Evolutionary conservation across 371 early-diverging fungal genomes (phyloP), one percentile per base, ranked within the genome.

Genomic region (Cokeromyces recurvatus): DNA sequence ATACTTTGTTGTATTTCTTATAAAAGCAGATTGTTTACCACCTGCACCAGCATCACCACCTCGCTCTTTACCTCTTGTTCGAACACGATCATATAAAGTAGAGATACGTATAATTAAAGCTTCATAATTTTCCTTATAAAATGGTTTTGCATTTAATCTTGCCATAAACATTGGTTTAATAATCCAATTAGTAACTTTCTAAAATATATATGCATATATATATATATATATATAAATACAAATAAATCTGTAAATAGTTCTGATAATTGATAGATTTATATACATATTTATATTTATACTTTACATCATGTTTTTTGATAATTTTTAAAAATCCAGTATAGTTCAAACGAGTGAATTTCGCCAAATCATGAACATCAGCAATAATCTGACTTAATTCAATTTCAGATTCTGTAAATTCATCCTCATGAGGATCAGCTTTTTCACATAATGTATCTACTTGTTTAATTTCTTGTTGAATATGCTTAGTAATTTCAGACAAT

Each of bases 301-400:
- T 66, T 78, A 78, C 82, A 74, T 97, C 97, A 62, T 95, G 94
- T 71, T 96, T 95, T 67, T 94, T 95, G 59, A 96, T 78, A 44
- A 95, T 90, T 74, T 93, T 95, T 49, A 94, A 71, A 57, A 96
- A 94, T 5, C 92, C 98, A 22, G 93, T 85, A 59, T 91, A 92
- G 76, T 97, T 97, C 46, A 97, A 72, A 4, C 95, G 82, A 10
- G 90, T 85, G 65, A 88, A 96, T 68, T 90, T 91, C 25, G 92
- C 85, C 22, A 95, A 78, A 53, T 91, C 90, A 59, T 85, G 87
- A 17, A 92, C 80, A 59, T 94, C 94, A 14, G 81, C 81, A 52
- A 92, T 89, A 40, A 95, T 86, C 15, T 74, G 72, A 40, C 85
- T 79, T 41, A 94, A 81, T 55, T 92, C 90, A 15, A 85, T 68